Base-by-base conservation (phyloP, 441 rosid genomes). In the Gossypium davidsonii region DNA sequence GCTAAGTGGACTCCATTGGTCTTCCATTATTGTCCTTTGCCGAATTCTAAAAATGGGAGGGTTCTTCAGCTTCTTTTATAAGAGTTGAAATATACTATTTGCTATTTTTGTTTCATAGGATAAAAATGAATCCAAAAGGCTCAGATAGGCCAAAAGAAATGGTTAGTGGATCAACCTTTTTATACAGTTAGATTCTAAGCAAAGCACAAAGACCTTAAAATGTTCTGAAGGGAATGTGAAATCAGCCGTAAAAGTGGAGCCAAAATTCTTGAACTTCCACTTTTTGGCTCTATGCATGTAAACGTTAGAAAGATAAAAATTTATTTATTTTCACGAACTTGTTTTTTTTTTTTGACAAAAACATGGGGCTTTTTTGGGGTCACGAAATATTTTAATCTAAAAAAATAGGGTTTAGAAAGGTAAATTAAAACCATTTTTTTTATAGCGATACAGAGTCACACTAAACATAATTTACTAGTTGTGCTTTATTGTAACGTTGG, bases 1-100 rank as follows among this genome's bases (percentile, higher is more conserved):
- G 72, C 75, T 70, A 12, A 83, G 77, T 66, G 84, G 86, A 53
- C 81, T 80, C 77, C 79, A 85, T 69, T 79, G 79, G 34, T 85
- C 89, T 44, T 86, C 90, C 92, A 88, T 88, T 68, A 53, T 9
- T 31, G 34, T 21, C 26, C 23, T 65, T 4, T 21, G 4, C n/a
- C 31, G 2, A 14, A 63, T 64, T 44, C n/a, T 67, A 21, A 12
- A 28, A 64, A 69, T 51, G 34, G 7, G 48, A 63, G 68, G 70
- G 21, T 72, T 57, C 14, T 34, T 62, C 37, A 15, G 67, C 80
- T 61, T 77, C 73, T 84, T 31, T 82, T 82, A 81, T 78, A 82
- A 59, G 78, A 52, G 73, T 25, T 59, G 65, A 8, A 79, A 56
- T 10, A 3, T 26, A 23, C n/a, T 53, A 61, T 51, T 70, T 18